Evolutionary conservation across 371 early-diverging fungal genomes (phyloP).

Genomic region (Mucor mucedo): DNA sequence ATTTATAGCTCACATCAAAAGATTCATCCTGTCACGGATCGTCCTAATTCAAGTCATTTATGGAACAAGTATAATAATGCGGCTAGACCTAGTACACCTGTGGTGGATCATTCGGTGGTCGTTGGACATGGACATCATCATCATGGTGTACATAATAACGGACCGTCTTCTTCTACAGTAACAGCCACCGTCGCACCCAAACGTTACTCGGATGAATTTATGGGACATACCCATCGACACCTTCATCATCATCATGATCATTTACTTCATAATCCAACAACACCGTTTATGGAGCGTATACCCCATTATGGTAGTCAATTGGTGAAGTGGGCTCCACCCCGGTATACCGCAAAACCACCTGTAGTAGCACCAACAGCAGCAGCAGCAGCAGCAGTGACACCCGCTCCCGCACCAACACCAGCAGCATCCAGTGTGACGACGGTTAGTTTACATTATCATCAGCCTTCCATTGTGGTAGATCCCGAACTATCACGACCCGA

Average conservation of each 20-base stretch:
- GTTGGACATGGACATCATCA: not conserved
- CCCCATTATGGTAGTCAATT: slow-evolving; percentile 29
- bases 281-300: slow-evolving; percentile 15
- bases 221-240: slow-evolving; percentile 4
- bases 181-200: not conserved
- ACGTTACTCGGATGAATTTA: slow-evolving; percentile 11
- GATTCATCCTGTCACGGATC: slow-evolving; percentile 26
- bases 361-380: not conserved
- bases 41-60: slow-evolving; percentile 19
- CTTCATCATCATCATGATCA: slow-evolving; percentile 9
- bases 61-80: slow-evolving; percentile 26
- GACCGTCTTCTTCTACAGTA: too few relatives aligned
- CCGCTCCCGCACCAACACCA: not conserved
- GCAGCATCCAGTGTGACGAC: not conserved
- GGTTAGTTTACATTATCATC: not conserved
- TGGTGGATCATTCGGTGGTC: not conserved
- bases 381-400: not conserved
- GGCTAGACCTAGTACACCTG: slow-evolving; percentile 21
- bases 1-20: slow-evolving; percentile 39
- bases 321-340: slow-evolving; percentile 29
- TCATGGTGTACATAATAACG: not conserved
- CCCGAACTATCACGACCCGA: slow-evolving; percentile 11
- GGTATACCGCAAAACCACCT: not conserved
- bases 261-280: slow-evolving; percentile 4
- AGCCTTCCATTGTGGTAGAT: not conserved